Evolutionary conservation across 176 grass and related monocot genomes (phyloP).

Genomic region (Avena atlantica): DNA sequence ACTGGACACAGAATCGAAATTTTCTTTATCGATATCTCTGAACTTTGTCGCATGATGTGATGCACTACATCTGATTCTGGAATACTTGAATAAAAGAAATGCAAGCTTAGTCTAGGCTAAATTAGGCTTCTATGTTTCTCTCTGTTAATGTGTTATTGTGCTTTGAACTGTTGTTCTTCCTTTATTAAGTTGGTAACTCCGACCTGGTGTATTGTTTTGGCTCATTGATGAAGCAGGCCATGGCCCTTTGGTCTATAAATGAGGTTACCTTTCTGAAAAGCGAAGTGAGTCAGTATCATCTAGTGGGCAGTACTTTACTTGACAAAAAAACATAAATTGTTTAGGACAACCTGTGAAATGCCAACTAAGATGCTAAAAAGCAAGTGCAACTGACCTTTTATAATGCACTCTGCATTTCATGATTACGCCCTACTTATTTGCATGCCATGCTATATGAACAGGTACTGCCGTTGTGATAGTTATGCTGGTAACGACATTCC

Average conservation of each 20-base stretch:
- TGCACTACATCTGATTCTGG: not conserved
- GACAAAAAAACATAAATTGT: not conserved
- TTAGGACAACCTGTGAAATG: not conserved
- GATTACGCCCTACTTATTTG: constrained; percentile 25
- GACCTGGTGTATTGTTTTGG: not conserved
- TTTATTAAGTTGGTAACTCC: not conserved
- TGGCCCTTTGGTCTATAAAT: constrained; percentile 3
- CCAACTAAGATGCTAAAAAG: not conserved
- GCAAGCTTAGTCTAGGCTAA: constrained; percentile 6
- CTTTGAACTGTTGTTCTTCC: not conserved
- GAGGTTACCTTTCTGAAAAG: constrained; percentile 6
- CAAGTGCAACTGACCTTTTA: constrained; percentile 6
- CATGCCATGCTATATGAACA: constrained; percentile 43
- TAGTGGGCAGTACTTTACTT: not conserved
- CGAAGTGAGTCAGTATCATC: not conserved
- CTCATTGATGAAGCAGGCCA: not conserved
- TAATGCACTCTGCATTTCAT: constrained; percentile 16
- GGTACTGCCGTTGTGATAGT: constrained; percentile 90
- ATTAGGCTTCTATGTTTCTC: constrained; percentile 7
- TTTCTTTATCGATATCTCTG: not conserved
- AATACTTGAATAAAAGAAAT: constrained; percentile 2
- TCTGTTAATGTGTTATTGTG: not conserved
- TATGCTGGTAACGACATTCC: constrained; percentile 85
- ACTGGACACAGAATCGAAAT: not conserved
- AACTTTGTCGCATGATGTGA: not conserved